Percentiles rank a stretch among this genome's conserved stretches.
These are phyloP conservation scores for Colletotrichum agaves DNA, from an alignment of 2,329 filamentous ascomycete genomes.

Conservation along the genomic window DNA sequence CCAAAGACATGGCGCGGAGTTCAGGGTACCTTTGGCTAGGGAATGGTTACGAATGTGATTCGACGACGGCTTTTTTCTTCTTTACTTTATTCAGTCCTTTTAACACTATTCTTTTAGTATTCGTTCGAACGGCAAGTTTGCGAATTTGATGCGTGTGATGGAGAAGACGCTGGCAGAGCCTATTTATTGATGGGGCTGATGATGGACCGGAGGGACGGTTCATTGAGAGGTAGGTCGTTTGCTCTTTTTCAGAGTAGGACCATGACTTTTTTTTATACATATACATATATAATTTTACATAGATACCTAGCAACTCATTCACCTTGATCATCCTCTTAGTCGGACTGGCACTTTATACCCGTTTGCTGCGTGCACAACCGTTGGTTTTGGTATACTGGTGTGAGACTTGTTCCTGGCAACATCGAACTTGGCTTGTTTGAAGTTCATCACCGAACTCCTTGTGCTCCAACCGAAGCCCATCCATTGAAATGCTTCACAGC, in stretches of 20 bases:
- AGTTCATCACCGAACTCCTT: no score
- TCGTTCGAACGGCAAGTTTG: not conserved
- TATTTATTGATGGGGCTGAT: not conserved
- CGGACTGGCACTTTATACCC: no score
- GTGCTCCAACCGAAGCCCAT: no score
- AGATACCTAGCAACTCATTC: not conserved
- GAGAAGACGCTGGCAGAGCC: not conserved
- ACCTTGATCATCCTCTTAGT: not conserved
- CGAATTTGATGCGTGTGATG: not conserved
- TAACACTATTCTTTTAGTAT: not conserved
- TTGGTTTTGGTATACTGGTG: no score
- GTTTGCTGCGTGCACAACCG: no score
- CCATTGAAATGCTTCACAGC: no score
- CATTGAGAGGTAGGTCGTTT: no score
- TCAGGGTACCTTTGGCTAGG: conserved; percentile 21
- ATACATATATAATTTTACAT: conserved; percentile 16
- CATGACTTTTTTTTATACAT: conserved; percentile 9
- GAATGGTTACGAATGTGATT: conserved; percentile 32
- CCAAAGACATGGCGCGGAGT: conserved; percentile 40
- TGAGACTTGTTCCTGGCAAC: no score
- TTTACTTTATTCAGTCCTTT: not conserved
- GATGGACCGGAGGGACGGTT: not conserved
- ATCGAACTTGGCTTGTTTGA: not conserved
- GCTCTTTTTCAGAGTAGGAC: not conserved
- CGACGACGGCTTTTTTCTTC: conserved; percentile 7